Percentiles rank a stretch among this genome's conserved stretches.
These are phyloP conservation scores for Leccinum subspadiceum DNA, from an alignment of 1,284 basidiomycete species.

Conservation along the genomic window DNA sequence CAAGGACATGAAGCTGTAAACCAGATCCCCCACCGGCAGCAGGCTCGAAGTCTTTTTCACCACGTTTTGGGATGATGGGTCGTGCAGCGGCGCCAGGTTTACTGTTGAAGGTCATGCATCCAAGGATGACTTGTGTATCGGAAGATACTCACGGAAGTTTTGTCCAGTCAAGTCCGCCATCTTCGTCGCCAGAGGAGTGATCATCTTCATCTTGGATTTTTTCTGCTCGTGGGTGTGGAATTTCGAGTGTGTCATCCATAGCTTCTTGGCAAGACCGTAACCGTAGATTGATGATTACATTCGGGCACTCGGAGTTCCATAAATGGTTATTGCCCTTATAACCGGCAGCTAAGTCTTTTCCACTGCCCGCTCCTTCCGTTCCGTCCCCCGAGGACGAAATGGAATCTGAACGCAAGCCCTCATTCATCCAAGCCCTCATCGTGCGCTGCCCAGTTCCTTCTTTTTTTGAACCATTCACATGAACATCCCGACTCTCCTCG, in stretches of 20 bases:
- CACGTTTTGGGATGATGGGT: constrained; percentile 81
- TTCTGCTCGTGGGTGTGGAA: constrained; percentile 33
- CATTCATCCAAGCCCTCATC: constrained; percentile 37
- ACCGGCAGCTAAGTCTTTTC: background rate
- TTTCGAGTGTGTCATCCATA: constrained; percentile 53
- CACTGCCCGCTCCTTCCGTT: constrained; percentile 10
- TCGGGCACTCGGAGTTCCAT: background rate
- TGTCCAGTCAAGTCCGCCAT: constrained; percentile 58
- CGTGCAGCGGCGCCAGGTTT: constrained; percentile 30
- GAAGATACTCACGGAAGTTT: constrained; percentile 41
- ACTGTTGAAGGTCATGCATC: constrained; percentile 15
- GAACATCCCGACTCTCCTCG: constrained; percentile 13
- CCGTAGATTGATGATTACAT: background rate
- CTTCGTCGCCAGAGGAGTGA: constrained; percentile 52
- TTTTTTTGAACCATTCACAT: constrained; percentile 5
- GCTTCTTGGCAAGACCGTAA: background rate
- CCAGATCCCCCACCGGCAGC: constrained; percentile 69
- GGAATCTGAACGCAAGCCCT: constrained; percentile 32
- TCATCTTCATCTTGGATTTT: constrained; percentile 28
- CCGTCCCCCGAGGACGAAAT: constrained; percentile 17
- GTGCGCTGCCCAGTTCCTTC: constrained; percentile 26
- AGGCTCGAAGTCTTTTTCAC: constrained; percentile 97
- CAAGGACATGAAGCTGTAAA: constrained; percentile 75
- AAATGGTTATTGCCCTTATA: constrained; percentile 1
- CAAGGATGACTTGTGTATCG: background rate